Evolutionary conservation across 345 rosid species (phyloP).

Genomic region (Sapria himalayana): DNA sequence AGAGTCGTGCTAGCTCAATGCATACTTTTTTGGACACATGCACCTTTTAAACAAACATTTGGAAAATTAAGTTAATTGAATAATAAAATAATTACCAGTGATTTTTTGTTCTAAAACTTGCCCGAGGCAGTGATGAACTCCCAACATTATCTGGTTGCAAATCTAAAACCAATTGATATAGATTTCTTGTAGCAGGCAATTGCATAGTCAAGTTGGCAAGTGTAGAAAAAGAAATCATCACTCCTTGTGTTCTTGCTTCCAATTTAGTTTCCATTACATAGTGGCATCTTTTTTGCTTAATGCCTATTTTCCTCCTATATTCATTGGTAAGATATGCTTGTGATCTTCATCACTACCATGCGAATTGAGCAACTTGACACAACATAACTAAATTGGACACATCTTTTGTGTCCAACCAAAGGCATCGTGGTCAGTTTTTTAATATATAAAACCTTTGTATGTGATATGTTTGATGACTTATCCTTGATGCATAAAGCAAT

Average conservation of each 20-base stretch:
- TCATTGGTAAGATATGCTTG: constrained; percentile 42
- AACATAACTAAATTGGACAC: constrained; percentile 1
- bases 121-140: too few relatives aligned
- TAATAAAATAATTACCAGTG: too few relatives aligned
- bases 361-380: neutral
- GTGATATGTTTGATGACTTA: constrained; percentile 68
- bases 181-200: constrained; percentile 32
- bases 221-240: constrained; percentile 20
- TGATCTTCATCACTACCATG: neutral
- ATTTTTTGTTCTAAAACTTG: too few relatives aligned
- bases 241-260: constrained; percentile 11
- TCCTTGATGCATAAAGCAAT: constrained; percentile 68
- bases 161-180: too few relatives aligned
- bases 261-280: constrained; percentile 48
- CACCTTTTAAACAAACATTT: too few relatives aligned
- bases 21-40: too few relatives aligned
- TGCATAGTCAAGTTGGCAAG: constrained; percentile 54
- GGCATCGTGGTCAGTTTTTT: neutral
- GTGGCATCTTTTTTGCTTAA: constrained; percentile 63
- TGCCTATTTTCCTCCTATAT: constrained; percentile 77
- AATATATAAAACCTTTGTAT: neutral
- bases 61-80: too few relatives aligned
- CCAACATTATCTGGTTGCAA: too few relatives aligned
- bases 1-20: too few relatives aligned
- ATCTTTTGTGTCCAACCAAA: neutral